These are phyloP conservation scores for Claviceps sp. DNA, from an alignment of 2,329 filamentous ascomycete genomes.

Conservation along the genomic window DNA sequence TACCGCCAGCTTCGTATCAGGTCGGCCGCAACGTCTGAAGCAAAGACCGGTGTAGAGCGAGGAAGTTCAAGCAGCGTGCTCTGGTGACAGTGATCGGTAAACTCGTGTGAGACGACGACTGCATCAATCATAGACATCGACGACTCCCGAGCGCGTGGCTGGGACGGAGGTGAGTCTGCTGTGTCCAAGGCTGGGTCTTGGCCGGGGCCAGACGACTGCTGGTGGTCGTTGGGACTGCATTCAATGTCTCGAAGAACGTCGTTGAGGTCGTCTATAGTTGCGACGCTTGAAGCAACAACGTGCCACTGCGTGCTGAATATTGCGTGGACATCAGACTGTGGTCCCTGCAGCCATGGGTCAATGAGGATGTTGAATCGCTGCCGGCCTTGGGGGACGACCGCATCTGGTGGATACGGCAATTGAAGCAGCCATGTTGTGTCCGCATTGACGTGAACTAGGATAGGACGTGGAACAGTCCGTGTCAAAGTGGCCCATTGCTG, in stretches of 20 bases:
- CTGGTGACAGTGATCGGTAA: slow-evolving; percentile 55
- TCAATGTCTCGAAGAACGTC: slow-evolving; percentile 36
- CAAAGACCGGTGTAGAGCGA: slow-evolving; percentile 41
- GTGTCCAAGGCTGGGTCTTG: not conserved
- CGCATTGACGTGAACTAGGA: slow-evolving; percentile 52
- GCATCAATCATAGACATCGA: slow-evolving; percentile 37
- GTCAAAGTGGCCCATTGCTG: slow-evolving; percentile 10
- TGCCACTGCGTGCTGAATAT: slow-evolving; percentile 58
- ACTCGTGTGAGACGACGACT: slow-evolving; percentile 50
- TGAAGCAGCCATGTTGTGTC: slow-evolving; percentile 57
- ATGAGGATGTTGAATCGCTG: slow-evolving; percentile 51
- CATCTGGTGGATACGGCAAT: slow-evolving; percentile 38
- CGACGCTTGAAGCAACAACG: slow-evolving; percentile 36
- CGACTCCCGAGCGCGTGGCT: slow-evolving; percentile 6
- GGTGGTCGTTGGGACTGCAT: not conserved
- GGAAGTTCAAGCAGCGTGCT: slow-evolving; percentile 45
- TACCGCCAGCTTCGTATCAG: slow-evolving; percentile 45
- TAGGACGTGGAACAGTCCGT: slow-evolving; percentile 13
- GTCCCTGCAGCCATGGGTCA: slow-evolving; percentile 51
- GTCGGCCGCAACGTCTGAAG: slow-evolving; percentile 42
- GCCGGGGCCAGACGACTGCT: no score
- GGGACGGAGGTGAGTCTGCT: not conserved
- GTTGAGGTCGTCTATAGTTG: slow-evolving; percentile 42
- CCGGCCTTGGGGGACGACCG: slow-evolving; percentile 27
- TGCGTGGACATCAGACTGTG: slow-evolving; percentile 47